Evolutionary conservation across 129 eudicot genomes (phyloP), one percentile per base, ranked within the genome.

Genomic region (Oenanthe sinensis): DNA sequence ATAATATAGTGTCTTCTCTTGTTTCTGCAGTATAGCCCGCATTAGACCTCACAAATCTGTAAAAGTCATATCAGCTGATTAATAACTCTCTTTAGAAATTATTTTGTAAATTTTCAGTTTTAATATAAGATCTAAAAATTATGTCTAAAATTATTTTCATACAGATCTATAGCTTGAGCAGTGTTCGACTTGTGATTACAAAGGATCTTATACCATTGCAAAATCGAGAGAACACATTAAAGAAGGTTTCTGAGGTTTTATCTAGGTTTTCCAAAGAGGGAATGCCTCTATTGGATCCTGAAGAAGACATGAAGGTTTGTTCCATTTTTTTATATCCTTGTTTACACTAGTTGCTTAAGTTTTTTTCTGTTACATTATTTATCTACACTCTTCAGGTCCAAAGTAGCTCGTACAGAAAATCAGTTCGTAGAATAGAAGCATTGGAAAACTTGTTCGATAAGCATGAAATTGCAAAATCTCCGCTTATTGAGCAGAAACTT

Each of bases 301-400:
- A 92, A 92, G 99, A 96, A 89, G 99, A 96, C 88, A 92, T 96
- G 99, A 96, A 96, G 96, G 97, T 90, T 68, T 20, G 6, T 22
- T 80, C n/a, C 30, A 28, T 20, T 14, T 40, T 39, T 79, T 67
- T 20, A 1, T 42, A 39, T 72, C 15, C 40, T 58, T 49, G 76
- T 55, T 79, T 39, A 45, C 26, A 0, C 9, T 33, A 16, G 49
- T 65, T 30, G 16, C 20, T 10, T 70, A 13, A 37, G 19, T 36
- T 15, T 50, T 76, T 75, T 63, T 58, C 19, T 8, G 71, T 86
- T 47, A 80, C 75, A 16, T 36, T 14, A 48, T 42, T 16, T 44
- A 10, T 75, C 28, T 76, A 39, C 73, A 82, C 81, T 75, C 58
- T 45, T 68, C 83, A 96, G 99, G 92, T 96, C 76, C 91, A 96